A percentile compares a stretch with the other conserved stretches of the same genome.
These are phyloP conservation scores for Davidsoniella australis DNA, from an alignment of 2,329 filamentous ascomycete species.

Conservation along the genomic window DNA sequence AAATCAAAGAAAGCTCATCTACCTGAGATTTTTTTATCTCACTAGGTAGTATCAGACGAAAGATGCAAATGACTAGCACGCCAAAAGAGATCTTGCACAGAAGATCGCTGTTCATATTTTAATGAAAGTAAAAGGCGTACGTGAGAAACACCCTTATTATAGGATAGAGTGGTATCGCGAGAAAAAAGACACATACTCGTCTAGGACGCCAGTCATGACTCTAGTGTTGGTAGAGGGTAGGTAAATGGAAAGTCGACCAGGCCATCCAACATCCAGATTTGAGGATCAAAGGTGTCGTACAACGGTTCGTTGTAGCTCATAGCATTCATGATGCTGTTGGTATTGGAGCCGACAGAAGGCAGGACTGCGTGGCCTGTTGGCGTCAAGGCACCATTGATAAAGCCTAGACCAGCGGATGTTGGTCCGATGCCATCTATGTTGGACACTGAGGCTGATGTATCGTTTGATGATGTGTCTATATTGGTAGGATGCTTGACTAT, in stretches of 20 bases:
- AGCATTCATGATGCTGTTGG: slow-evolving; percentile 31
- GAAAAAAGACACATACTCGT: too few species aligned
- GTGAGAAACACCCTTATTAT: too few species aligned
- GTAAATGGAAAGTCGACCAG: slow-evolving; percentile 64
- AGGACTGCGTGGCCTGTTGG: slow-evolving; percentile 29
- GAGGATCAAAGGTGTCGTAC: slow-evolving; percentile 80
- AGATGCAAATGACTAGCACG: too few species aligned
- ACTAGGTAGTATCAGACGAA: too few species aligned
- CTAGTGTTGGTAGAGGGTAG: slow-evolving; percentile 33
- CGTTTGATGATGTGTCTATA: slow-evolving; percentile 61
- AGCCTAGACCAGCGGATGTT: slow-evolving; percentile 29
- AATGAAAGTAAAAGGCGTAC: too few species aligned
- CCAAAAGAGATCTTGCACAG: too few species aligned
- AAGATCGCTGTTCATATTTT: too few species aligned
- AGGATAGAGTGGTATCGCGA: too few species aligned
- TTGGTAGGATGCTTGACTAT: slow-evolving; percentile 68
- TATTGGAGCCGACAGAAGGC: slow-evolving; percentile 17
- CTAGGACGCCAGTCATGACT: slow-evolving; percentile 17
- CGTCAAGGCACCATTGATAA: slow-evolving; percentile 34
- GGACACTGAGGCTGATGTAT: slow-evolving; percentile 41
- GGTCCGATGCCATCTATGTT: slow-evolving; percentile 38
- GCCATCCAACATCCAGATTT: slow-evolving; percentile 87
- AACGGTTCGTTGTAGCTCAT: slow-evolving; percentile 47
- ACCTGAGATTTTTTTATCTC: too few species aligned
- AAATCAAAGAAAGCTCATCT: too few species aligned